These are phyloP conservation scores for Penicillium sp. DNA, from an alignment of 2,329 filamentous ascomycete genomes.

Conservation along the genomic window DNA sequence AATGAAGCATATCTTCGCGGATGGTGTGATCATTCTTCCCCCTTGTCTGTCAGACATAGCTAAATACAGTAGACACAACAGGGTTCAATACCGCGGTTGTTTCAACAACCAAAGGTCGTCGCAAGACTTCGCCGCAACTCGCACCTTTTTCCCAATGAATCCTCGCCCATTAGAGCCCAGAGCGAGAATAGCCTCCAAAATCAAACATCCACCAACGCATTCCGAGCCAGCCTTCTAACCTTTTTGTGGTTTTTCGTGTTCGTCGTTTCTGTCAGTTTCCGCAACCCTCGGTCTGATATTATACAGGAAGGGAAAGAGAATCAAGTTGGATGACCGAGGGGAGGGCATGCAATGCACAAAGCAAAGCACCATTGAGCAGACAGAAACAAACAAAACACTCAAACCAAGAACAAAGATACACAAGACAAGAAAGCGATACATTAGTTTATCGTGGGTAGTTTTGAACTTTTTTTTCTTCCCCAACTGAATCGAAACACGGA, in stretches of 20 bases:
- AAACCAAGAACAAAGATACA: slow-evolving; percentile 20
- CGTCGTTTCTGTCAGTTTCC: slow-evolving; percentile 9
- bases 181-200: slow-evolving; percentile 15
- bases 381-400: slow-evolving; percentile 14
- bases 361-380: slow-evolving; percentile 4
- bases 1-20: slow-evolving; percentile 16
- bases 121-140: slow-evolving; percentile 8
- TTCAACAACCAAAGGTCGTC: slow-evolving; percentile 5
- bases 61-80: slow-evolving; percentile 21
- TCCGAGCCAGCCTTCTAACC: slow-evolving; percentile 24
- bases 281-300: slow-evolving; percentile 19
- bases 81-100: slow-evolving; percentile 15
- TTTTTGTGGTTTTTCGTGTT: slow-evolving; percentile 26
- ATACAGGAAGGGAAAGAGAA: slow-evolving; percentile 17
- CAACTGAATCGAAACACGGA: slow-evolving; percentile 21
- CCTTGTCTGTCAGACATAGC: slow-evolving; percentile 18
- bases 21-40: slow-evolving; percentile 22
- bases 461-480: slow-evolving; percentile 27
- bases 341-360: neutral
- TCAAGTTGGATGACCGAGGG: slow-evolving; percentile 9
- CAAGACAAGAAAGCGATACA: slow-evolving; percentile 16
- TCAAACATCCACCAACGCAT: slow-evolving; percentile 10
- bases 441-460: slow-evolving; percentile 26
- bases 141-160: slow-evolving; percentile 7
- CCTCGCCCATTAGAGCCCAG: slow-evolving; percentile 14